These are phyloP conservation scores for Paraphaeosphaeria sporulosa DNA, from an alignment of 2,329 filamentous ascomycete genomes.

Conservation along the genomic window DNA sequence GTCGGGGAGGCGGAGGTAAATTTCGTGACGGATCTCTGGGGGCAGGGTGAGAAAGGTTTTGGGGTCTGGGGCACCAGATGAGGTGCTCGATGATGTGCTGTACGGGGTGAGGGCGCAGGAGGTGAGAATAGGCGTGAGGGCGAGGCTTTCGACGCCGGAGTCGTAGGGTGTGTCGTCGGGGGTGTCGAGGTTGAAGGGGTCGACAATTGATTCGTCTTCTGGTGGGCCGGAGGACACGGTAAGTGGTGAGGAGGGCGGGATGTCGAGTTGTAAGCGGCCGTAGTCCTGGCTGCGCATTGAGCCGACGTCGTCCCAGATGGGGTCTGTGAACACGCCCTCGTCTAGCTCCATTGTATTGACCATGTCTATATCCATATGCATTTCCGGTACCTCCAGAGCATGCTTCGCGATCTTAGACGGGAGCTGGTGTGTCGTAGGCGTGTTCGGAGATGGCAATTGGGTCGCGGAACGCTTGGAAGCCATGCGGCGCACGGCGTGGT, in stretches of 20 bases:
- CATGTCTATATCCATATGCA: conserved; percentile 25
- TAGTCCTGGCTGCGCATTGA: conserved; percentile 18
- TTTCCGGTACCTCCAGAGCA: conserved; percentile 25
- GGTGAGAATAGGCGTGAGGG: conserved; percentile 34
- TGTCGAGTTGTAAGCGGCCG: background rate
- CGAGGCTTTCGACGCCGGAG: conserved; percentile 36
- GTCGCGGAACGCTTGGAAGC: conserved; percentile 48
- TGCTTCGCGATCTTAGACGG: conserved; percentile 47
- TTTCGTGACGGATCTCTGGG: conserved; percentile 47
- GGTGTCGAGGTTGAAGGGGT: conserved; percentile 26
- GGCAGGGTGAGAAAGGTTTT: conserved; percentile 46
- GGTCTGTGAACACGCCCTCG: conserved; percentile 33
- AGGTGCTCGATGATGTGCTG: background rate
- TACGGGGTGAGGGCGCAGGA: conserved; percentile 17
- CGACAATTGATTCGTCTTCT: conserved; percentile 31
- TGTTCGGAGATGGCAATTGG: conserved; percentile 46
- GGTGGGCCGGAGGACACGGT: conserved; percentile 28
- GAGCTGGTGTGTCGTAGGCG: conserved; percentile 39
- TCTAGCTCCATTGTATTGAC: conserved; percentile 23
- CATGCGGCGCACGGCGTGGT: conserved; percentile 35
- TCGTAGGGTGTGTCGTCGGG: conserved; percentile 29
- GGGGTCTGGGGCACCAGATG: conserved; percentile 16
- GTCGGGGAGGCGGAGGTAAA: conserved; percentile 47
- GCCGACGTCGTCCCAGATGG: conserved; percentile 22
- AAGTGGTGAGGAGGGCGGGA: conserved; percentile 27